Conservation (phyloP, 106 monocot species). For the Xerophyta viscosa region DNA sequence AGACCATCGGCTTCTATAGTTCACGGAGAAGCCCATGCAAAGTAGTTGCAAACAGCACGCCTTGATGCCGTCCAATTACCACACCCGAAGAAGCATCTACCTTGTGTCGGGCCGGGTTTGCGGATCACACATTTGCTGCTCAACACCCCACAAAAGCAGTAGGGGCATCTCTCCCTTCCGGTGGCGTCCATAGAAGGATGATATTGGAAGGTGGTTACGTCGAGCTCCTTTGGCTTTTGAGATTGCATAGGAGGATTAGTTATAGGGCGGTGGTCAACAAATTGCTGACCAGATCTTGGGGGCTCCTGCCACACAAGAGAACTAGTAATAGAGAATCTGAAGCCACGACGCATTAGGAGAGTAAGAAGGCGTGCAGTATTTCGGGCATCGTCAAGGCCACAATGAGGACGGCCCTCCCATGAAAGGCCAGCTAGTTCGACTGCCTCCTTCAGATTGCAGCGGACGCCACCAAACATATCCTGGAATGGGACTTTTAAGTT, state of each 20-base stretch:
- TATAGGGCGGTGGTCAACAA: background rate
- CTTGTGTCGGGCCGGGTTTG: conserved; percentile 47
- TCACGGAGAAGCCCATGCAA: conserved; percentile 49
- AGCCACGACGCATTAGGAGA: conserved; percentile 60
- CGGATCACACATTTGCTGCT: conserved; percentile 36
- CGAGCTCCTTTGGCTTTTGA: conserved; percentile 25
- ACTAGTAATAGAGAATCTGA: conserved; percentile 76
- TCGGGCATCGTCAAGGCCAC: conserved; percentile 91
- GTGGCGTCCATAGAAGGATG: conserved; percentile 7
- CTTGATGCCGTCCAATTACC: conserved; percentile 50
- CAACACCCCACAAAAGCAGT: conserved; percentile 55
- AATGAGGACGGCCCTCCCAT: conserved; percentile 93
- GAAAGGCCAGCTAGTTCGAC: conserved; percentile 68
- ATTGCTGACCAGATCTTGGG: conserved; percentile 3
- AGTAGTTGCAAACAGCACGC: conserved; percentile 45
- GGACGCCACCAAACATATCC: conserved; percentile 50
- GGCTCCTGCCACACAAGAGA: conserved; percentile 29
- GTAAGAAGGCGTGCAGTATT: conserved; percentile 87
- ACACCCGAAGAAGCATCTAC: conserved; percentile 51
- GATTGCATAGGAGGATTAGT: background rate
- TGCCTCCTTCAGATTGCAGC: conserved; percentile 89
- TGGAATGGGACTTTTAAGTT: conserved; percentile 92
- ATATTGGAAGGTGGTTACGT: conserved; percentile 7
- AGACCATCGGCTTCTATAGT: background rate
- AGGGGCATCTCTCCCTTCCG: conserved; percentile 15